Evolutionary conservation across 2,329 filamentous ascomycete species (phyloP), one percentile per base, ranked within the genome.

Genomic region (Calonectria multiphialidica): DNA sequence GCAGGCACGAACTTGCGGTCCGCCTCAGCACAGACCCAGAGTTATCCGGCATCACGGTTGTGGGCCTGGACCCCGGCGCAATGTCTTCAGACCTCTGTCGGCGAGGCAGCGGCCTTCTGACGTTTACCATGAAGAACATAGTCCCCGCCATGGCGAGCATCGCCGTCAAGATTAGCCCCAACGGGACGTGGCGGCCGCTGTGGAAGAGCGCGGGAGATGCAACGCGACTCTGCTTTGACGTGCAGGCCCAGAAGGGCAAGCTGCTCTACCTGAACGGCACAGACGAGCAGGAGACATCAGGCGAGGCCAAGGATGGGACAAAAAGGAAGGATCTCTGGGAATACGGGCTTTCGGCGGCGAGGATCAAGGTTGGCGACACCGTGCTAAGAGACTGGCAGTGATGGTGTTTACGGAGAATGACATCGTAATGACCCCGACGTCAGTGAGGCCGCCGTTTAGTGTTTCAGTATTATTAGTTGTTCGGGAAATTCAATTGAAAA

Each of bases 61-160:
- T 85, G 2, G 82, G 82, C 6, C 70, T 85, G 15, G 84, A 86
- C 55, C 84, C 85, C 0, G 85, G 84, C 53, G 78, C 75, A 13
- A 86, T 86, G 81, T 61, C 68, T 44, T 83, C 81, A 10, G 81
- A 79, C 21, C 73, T 85, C 2, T 66, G 57, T n/a, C 79, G 80
- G 18, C 77, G 78, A 33, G 79, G 75, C 18, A 68, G 76, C 44
- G 80, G 79, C 55, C 12, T 79, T 18, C 68, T 81, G 44, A 63
- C 73, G 10, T 61, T 81, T 9, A 62, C 72, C 5, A 72, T 81
- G 45, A 80, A 80, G 44, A 30, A 78, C 25, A 16, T 82, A 7
- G 13, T 84, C 5, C 79, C 78, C 7, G 3, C 79, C 18, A 21
- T 78, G 2, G 74, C 80, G 2, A 71, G 75, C 35, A 23, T 82